These are phyloP conservation scores for Pleurotus tuber-regium DNA, from an alignment of 768 basidiomycete genomes.

Conservation along the genomic window DNA sequence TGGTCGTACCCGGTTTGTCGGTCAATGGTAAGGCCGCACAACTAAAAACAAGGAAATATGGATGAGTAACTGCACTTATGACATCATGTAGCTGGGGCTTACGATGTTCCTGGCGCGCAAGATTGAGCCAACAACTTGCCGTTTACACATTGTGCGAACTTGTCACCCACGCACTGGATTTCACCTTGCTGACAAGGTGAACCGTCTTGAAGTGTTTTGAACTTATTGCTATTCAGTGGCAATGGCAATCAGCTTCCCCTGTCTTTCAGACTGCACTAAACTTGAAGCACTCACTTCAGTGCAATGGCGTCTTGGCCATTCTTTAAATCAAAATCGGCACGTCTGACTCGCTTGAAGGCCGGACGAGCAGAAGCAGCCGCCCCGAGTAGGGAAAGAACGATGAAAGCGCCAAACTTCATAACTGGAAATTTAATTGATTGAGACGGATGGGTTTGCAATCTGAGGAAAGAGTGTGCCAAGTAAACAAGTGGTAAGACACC, in stretches of 20 bases:
- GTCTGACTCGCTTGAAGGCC: constrained; percentile 26
- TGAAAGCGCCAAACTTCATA: constrained; percentile 39
- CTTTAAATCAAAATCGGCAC: constrained; percentile 28
- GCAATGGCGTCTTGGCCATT: constrained; percentile 42
- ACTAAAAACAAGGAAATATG: constrained; percentile 19
- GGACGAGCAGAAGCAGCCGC: constrained; percentile 33
- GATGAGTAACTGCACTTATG: not conserved
- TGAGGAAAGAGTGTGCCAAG: constrained; percentile 9
- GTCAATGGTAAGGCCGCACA: constrained; percentile 54
- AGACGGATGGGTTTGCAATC: constrained; percentile 15
- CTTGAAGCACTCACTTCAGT: constrained; percentile 31
- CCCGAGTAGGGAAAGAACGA: constrained; percentile 30
- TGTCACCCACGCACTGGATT: constrained; percentile 44
- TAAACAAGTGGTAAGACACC: constrained; percentile 18
- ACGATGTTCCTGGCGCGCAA: constrained; percentile 37
- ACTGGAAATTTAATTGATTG: constrained; percentile 15
- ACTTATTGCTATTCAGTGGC: constrained; percentile 26
- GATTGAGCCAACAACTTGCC: constrained; percentile 38
- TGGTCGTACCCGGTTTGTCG: constrained; percentile 45
- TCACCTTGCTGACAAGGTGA: constrained; percentile 36
- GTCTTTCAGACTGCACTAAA: no score
- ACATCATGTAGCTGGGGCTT: constrained; percentile 12
- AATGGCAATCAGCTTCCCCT: no score
- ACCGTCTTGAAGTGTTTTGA: constrained; percentile 29
- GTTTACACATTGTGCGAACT: constrained; percentile 56